Base-by-base conservation (phyloP, 371 early-diverging fungal species). In the Lichtheimia ramosa region DNA sequence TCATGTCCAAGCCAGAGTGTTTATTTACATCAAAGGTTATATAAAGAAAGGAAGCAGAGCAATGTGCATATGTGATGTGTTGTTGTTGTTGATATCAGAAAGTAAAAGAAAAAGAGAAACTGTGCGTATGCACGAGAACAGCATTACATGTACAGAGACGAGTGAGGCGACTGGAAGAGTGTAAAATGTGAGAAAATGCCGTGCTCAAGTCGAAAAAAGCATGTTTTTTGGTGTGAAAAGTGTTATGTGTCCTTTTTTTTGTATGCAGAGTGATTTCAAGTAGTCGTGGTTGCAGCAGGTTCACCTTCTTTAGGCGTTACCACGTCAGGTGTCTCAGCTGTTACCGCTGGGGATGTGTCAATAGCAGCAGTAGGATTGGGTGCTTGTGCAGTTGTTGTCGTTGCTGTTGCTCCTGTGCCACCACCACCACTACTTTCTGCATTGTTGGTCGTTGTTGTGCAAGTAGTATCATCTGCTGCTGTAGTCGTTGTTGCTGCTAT, bases 261-360 rank as follows among this genome's bases (percentile, higher is more conserved):
- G 34, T 34, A 34, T 34, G 34, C 34, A 34, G 34, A 34, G 34
- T 8, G 8, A 34, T 34, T 34, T 34, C 34, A 34, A 46, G 56
- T 18, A 15, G 55, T 42, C 3, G 56, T 43, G 46, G 53, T 25
- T 14, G 50, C 10, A 62, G 51, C 62, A 61, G 40, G 50, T 39
- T 60, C 65, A 4, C 60, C 65, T 51, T 65, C 65, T 25, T 61
- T 59, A 6, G 68, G 68, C 3, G 68, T 68, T 3, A 65, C 65
- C 20, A 68, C 63, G 6, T 65, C 65, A 39, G 68, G 63, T 20
- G 68, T 68, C 18, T 63, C 68, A 2, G 63, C 63, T 8, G 63
- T 68, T 13, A 59, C 63, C 15, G 68, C 57, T 18, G 68, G 68
- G 23, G 68, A 68, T 42, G 65, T 64, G 27, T 64, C 56, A 23